These are phyloP conservation scores for Trifolium pratense DNA, from an alignment of 306 rosid genomes.

Conservation along the genomic window DNA sequence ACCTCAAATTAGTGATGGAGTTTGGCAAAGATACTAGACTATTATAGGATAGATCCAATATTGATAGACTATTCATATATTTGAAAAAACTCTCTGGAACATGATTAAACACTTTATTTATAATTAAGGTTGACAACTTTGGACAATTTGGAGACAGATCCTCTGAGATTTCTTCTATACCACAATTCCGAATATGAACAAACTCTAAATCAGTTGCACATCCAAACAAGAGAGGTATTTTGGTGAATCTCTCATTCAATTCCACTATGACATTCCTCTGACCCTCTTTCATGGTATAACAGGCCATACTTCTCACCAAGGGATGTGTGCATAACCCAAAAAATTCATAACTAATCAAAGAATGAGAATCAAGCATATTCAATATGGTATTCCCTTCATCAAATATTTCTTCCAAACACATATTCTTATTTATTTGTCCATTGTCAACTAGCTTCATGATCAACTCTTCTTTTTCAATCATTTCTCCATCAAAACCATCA, in stretches of 20 bases:
- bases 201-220: constrained; percentile 25
- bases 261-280: not conserved
- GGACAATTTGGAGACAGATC: not conserved
- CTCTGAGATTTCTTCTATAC: not conserved
- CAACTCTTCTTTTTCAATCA: not conserved
- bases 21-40: not conserved
- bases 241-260: not conserved
- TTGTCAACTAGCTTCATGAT: not conserved
- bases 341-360: too few species aligned
- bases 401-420: constrained; percentile 13
- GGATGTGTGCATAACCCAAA: too few species aligned
- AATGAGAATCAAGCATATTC: not conserved
- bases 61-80: not conserved
- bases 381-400: not conserved
- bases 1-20: not conserved
- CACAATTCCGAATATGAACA: not conserved
- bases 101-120: not conserved
- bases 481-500: too few species aligned
- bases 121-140: not conserved
- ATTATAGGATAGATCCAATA: not conserved
- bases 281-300: not conserved
- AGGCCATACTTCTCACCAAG: not conserved
- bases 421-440: constrained; percentile 16
- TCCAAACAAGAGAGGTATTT: not conserved
- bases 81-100: constrained; percentile 3